phyloP scores from a whole-genome alignment of 2,329 filamentous ascomycete species.

The Thelonectria rubi region DNA sequence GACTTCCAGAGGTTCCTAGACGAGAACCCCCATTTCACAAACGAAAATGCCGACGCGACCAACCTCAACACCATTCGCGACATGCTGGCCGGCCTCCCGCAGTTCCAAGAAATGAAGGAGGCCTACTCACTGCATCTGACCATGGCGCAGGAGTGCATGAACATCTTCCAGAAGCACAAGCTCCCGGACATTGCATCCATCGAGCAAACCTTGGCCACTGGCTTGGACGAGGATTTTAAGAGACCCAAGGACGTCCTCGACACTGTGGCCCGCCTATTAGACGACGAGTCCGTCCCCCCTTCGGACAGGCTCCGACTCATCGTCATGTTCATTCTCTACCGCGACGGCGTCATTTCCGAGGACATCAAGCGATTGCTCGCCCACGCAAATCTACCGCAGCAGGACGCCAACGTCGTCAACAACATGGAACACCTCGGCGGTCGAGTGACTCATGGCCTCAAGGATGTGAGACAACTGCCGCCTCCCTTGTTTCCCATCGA shows the following conservation, averaged over 20 bases:
- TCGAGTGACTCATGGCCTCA: constrained; percentile 72
- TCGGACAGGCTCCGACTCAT: constrained; percentile 86
- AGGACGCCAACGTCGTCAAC: constrained; percentile 75
- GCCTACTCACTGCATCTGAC: constrained; percentile 92
- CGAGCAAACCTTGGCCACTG: constrained; percentile 91
- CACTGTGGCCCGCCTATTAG: constrained; percentile 85
- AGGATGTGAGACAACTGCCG: constrained; percentile 75
- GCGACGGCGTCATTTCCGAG: constrained; percentile 82
- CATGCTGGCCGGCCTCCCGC: constrained; percentile 93
- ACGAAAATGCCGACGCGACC: constrained; percentile 73
- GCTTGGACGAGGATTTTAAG: constrained; percentile 89
- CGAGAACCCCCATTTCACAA: constrained; percentile 91
- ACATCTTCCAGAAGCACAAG: constrained; percentile 85
- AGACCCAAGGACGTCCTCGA: constrained; percentile 91
- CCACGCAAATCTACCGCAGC: constrained; percentile 80
- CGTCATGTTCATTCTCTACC: constrained; percentile 84
- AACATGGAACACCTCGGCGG: constrained; percentile 87
- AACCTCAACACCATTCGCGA: constrained; percentile 93
- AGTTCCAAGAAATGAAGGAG: constrained; percentile 96
- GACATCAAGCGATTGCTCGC: constrained; percentile 86
- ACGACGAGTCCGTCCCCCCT: constrained; percentile 78
- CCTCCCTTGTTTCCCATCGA: constrained; percentile 79
- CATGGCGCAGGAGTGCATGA: constrained; percentile 98
- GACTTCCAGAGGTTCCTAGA: constrained; percentile 93
- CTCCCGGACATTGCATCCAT: constrained; percentile 86